These are phyloP conservation scores for Phytopythium oedochilum DNA, from an alignment of 352 stramenopile species.

Conservation along the genomic window DNA sequence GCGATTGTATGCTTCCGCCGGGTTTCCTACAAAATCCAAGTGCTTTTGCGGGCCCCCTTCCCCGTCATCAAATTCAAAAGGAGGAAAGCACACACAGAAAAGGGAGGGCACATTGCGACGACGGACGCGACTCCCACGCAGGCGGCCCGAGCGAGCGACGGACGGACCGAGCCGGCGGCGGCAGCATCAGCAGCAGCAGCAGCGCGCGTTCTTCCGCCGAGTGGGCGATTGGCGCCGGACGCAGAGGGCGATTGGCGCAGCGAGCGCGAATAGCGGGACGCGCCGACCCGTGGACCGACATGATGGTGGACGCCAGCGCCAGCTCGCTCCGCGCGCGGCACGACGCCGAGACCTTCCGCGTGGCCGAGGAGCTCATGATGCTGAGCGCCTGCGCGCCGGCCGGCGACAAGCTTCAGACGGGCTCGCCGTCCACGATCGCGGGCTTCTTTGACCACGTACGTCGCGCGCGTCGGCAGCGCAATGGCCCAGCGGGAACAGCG, in stretches of 20 bases:
- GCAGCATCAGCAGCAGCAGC: background rate
- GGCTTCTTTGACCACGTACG: conserved; percentile 27
- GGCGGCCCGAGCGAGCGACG: background rate
- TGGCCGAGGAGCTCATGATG: conserved; percentile 75
- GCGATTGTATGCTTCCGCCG: conserved; percentile 17
- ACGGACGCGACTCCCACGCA: background rate
- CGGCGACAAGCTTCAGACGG: conserved; percentile 4
- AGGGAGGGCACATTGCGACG: conserved; percentile 6
- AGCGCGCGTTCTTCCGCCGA: background rate
- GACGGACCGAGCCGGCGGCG: background rate
- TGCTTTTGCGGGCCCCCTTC: conserved; percentile 10
- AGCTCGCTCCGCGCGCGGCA: conserved; percentile 17
- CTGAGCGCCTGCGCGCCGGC: conserved; percentile 32
- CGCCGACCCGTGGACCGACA: background rate
- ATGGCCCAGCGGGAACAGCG: background rate
- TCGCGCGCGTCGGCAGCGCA: background rate
- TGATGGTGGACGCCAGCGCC: conserved; percentile 28
- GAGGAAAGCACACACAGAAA: conserved; percentile 1
- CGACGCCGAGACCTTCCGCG: conserved; percentile 69
- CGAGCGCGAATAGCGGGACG: background rate
- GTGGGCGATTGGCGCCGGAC: too few species aligned
- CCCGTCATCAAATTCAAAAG: conserved; percentile 31
- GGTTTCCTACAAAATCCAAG: conserved; percentile 28
- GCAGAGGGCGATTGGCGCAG: too few species aligned
- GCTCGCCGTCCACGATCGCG: conserved; percentile 31